phyloP scores from a whole-genome alignment of 1,139 yeast genomes.

The Insectozyma bohioensis region DNA sequence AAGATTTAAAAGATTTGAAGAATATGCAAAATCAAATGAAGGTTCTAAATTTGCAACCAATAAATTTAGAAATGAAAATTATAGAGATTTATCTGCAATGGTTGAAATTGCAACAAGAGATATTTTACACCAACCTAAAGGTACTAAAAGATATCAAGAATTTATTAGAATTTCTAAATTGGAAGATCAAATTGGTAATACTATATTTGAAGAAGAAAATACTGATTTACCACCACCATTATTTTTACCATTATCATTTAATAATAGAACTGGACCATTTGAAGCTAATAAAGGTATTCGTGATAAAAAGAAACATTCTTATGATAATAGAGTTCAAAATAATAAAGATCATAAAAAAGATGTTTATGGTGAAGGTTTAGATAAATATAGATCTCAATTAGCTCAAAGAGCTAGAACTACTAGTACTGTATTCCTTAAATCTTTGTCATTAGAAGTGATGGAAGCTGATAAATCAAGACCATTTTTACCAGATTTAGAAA shows the following conservation, averaged over 20 bases:
- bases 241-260: constrained; percentile 65
- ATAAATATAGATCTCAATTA: constrained; percentile 50
- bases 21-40: constrained; percentile 45
- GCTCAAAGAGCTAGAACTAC: constrained; percentile 52
- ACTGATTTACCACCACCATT: constrained; percentile 33
- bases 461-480: constrained; percentile 32
- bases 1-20: constrained; percentile 60
- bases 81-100: constrained; percentile 56
- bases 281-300: constrained; percentile 82
- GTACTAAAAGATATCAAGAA: constrained; percentile 52
- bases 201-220: constrained; percentile 29
- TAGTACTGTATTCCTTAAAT: constrained; percentile 53
- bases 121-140: constrained; percentile 46
- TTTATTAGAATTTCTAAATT: constrained; percentile 24
- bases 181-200: constrained; percentile 21
- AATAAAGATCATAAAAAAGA: constrained; percentile 64
- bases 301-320: constrained; percentile 77
- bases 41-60: constrained; percentile 48
- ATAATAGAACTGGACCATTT: constrained; percentile 74
- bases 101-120: constrained; percentile 74
- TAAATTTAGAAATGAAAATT: constrained; percentile 32
- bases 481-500: constrained; percentile 58
- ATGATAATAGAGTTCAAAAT: constrained; percentile 77
- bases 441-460: constrained; percentile 53
- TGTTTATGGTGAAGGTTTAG: constrained; percentile 75